These are phyloP conservation scores for Saccharomycodes ludwigii DNA, from an alignment of 805 yeast genomes.

Conservation along the genomic window DNA sequence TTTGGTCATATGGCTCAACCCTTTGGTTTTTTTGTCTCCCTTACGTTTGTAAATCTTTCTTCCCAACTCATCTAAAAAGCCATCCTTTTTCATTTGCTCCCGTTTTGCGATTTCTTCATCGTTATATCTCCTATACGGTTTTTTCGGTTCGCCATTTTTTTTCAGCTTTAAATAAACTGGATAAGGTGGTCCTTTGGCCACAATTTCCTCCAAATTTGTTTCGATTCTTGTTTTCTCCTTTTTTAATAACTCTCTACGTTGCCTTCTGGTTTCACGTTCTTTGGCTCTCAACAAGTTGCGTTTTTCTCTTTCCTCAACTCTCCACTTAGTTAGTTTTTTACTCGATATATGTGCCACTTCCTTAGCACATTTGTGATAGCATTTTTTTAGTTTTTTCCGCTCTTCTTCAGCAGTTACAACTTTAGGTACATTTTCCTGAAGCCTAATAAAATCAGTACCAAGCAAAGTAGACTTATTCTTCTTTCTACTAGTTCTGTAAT, in stretches of 20 bases:
- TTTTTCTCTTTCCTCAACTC: background rate
- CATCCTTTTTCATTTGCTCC: constrained; percentile 11
- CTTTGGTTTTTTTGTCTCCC: constrained; percentile 11
- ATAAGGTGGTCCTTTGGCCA: constrained; percentile 23
- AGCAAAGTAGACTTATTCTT: too few relatives aligned
- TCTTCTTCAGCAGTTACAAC: too few relatives aligned
- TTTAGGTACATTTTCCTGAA: too few relatives aligned
- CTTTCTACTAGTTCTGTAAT: constrained; percentile 1
- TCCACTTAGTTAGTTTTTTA: background rate
- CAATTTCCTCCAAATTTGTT: constrained; percentile 18
- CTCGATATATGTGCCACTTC: background rate
- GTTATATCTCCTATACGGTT: constrained; percentile 23
- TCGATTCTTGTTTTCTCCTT: constrained; percentile 13
- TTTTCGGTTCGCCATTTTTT: constrained; percentile 21
- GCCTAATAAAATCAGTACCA: too few relatives aligned
- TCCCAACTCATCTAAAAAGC: background rate
- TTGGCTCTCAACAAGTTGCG: background rate
- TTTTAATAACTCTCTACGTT: constrained; percentile 3
- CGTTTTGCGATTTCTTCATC: constrained; percentile 20
- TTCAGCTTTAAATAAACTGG: constrained; percentile 20
- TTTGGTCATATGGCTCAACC: constrained; percentile 3
- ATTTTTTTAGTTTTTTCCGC: background rate
- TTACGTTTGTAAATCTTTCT: constrained; percentile 12
- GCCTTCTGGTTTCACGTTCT: constrained; percentile 1
- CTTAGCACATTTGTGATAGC: background rate